phyloP scores from a whole-genome alignment of 202 grass and related monocot genomes.

The Setaria italica region DNA sequence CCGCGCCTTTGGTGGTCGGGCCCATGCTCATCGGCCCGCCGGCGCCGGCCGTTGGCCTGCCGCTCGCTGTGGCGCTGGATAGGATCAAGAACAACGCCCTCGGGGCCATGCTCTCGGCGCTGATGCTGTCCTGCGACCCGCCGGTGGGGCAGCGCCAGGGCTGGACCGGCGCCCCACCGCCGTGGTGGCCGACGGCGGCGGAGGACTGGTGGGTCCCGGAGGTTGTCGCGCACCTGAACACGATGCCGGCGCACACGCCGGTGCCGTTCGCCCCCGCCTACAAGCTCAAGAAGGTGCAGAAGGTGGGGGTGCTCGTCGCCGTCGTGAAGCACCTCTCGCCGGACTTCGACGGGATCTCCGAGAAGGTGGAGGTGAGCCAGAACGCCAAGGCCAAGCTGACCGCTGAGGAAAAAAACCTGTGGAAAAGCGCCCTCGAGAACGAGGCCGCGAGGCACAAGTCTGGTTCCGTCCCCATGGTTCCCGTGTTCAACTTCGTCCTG shows the following conservation, averaged over 20 bases:
- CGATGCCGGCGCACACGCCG: background rate
- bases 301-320: conserved; percentile 21
- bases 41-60: background rate
- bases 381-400: background rate
- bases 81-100: background rate
- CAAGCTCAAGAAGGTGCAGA: conserved; percentile 3
- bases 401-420: background rate
- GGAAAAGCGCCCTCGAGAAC: background rate
- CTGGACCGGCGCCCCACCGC: background rate
- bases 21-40: too few relatives aligned
- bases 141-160: background rate
- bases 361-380: background rate
- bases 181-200: conserved; percentile 32
- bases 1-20: background rate
- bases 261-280: background rate
- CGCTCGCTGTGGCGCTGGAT: background rate
- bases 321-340: conserved; percentile 36
- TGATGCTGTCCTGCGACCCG: background rate
- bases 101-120: background rate
- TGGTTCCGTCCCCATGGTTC: background rate
- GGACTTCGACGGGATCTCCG: background rate
- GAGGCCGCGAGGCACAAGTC: background rate
- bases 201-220: background rate
- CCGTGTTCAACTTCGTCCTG: background rate
- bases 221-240: background rate